Evolutionary conservation across 306 rosid genomes (phyloP).

Genomic region (Corylus americana): DNA sequence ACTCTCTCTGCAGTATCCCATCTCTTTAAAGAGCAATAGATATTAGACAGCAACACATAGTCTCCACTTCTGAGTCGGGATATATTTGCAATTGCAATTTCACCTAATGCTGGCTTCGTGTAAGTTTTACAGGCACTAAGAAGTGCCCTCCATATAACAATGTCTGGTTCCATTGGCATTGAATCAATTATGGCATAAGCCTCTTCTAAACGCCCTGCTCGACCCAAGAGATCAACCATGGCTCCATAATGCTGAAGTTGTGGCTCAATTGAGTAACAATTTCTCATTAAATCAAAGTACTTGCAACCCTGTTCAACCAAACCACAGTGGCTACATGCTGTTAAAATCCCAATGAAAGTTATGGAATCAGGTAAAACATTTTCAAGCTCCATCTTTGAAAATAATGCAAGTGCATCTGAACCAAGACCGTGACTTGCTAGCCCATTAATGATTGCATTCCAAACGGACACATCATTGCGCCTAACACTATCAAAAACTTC

Average conservation of each 20-base stretch:
- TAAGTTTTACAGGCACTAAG: slow-evolving; percentile 64
- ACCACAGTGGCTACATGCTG: slow-evolving; percentile 70
- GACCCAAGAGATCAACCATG: slow-evolving; percentile 72
- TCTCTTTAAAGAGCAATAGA: slow-evolving; percentile 61
- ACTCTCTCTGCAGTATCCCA: slow-evolving; percentile 71
- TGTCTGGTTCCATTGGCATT: slow-evolving; percentile 71
- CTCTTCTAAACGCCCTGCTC: slow-evolving; percentile 64
- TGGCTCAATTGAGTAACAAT: slow-evolving; percentile 49
- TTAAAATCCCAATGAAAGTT: slow-evolving; percentile 62
- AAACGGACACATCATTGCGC: slow-evolving; percentile 56
- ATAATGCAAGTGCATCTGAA: slow-evolving; percentile 44
- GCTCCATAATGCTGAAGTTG: slow-evolving; percentile 70
- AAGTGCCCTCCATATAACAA: slow-evolving; percentile 70
- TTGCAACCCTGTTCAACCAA: slow-evolving; percentile 57
- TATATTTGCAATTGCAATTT: slow-evolving; percentile 61
- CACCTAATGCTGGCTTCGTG: slow-evolving; percentile 54
- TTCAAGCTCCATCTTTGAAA: slow-evolving; percentile 60
- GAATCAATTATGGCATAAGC: slow-evolving; percentile 48
- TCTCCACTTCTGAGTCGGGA: slow-evolving; percentile 60
- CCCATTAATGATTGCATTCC: slow-evolving; percentile 78
- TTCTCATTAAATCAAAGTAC: slow-evolving; percentile 58
- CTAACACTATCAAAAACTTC: slow-evolving; percentile 40
- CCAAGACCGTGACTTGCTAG: slow-evolving; percentile 72
- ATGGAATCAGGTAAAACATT: slow-evolving; percentile 55
- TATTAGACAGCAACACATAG: slow-evolving; percentile 66